Percentiles rank a stretch among this genome's conserved stretches.
These are phyloP conservation scores for Trichosporon asahii DNA, from an alignment of 1,284 basidiomycete genomes.

Conservation along the genomic window DNA sequence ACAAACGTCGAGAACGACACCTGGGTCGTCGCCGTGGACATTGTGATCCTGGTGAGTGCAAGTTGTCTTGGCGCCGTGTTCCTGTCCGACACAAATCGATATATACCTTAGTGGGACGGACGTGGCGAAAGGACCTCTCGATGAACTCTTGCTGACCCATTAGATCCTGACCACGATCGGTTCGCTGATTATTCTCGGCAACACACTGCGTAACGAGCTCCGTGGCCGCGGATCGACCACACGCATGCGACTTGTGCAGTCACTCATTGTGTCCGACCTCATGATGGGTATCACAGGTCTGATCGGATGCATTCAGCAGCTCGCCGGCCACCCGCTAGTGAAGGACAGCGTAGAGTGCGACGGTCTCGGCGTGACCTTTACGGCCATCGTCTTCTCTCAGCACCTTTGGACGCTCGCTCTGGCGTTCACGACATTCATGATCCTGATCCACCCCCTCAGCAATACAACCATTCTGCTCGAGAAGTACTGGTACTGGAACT, in stretches of 20 bases:
- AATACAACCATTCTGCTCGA: constrained; percentile 44
- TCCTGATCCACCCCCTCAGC: constrained; percentile 50
- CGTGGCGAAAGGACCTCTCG: no score
- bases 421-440: constrained; percentile 50
- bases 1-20: constrained; percentile 26
- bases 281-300: constrained; percentile 42
- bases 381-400: constrained; percentile 40
- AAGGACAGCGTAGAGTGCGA: constrained; percentile 40
- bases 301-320: constrained; percentile 32
- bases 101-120: no score
- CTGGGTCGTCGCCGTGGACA: constrained; percentile 45
- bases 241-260: constrained; percentile 48
- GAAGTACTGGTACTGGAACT: constrained; percentile 43
- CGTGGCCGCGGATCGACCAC: constrained; percentile 43
- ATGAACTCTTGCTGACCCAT: not conserved
- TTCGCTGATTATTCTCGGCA: constrained; percentile 34
- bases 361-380: constrained; percentile 44
- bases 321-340: constrained; percentile 28
- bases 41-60: constrained; percentile 41
- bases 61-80: no score
- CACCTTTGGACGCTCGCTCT: constrained; percentile 51
- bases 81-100: no score
- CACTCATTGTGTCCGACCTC: constrained; percentile 48
- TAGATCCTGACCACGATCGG: constrained; percentile 41
- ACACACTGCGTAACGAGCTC: constrained; percentile 40